Evolutionary conservation across 345 rosid species (phyloP).

Genomic region (Citrus cavaleriei): DNA sequence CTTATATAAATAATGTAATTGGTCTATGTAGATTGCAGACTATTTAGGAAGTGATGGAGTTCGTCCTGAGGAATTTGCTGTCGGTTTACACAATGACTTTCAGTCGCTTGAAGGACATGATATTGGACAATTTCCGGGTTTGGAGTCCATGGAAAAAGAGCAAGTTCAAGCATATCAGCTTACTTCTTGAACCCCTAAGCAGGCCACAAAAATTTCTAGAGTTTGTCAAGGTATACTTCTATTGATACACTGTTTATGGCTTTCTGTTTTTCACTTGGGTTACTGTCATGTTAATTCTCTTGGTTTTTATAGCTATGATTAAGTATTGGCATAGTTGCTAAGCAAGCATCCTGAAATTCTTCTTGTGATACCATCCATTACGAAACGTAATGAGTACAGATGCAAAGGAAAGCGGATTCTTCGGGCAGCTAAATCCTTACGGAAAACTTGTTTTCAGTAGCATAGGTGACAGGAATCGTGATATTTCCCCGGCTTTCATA

Average conservation of each 20-base stretch:
- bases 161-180: constrained; percentile 34
- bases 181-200: background rate
- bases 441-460: no score
- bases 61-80: constrained; percentile 53
- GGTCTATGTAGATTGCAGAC: constrained; percentile 55
- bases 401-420: no score
- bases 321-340: background rate
- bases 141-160: constrained; percentile 26
- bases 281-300: background rate
- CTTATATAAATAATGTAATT: background rate
- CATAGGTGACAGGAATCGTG: no score
- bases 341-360: background rate
- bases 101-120: constrained; percentile 54
- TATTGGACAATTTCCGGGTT: constrained; percentile 75
- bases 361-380: background rate
- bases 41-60: constrained; percentile 50
- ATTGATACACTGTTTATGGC: background rate
- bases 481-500: no score
- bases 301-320: background rate
- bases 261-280: background rate
- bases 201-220: background rate
- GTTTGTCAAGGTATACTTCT: background rate
- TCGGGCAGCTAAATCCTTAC: no score
- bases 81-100: constrained; percentile 62
- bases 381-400: no score